phyloP scores from a whole-genome alignment of 2,329 filamentous ascomycete genomes.

The Stachybotrys elegans region DNA sequence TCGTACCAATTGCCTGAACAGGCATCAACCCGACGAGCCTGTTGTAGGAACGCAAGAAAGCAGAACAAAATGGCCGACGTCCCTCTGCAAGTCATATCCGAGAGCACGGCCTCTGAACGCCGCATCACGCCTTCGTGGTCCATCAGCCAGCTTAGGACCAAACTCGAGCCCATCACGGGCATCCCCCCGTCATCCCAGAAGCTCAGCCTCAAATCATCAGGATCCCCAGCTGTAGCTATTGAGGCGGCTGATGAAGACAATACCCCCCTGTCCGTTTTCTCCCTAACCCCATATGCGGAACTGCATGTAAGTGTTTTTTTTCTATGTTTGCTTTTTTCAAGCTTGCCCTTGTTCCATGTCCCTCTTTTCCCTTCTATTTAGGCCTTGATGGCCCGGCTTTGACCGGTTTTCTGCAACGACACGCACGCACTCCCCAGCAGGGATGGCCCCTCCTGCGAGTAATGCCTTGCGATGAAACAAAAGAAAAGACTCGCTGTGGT shows the following conservation, averaged over 20 bases:
- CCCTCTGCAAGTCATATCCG: constrained; percentile 68
- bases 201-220: constrained; percentile 62
- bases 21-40: too few species aligned
- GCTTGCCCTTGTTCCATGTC: too few species aligned
- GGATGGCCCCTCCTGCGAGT: too few species aligned
- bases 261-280: constrained; percentile 58
- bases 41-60: background rate
- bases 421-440: too few species aligned
- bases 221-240: constrained; percentile 57
- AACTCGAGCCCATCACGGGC: constrained; percentile 89
- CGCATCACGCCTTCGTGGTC: constrained; percentile 91
- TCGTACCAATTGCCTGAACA: too few species aligned
- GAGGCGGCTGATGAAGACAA: constrained; percentile 69
- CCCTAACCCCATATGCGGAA: constrained; percentile 70
- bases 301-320: constrained; percentile 78
- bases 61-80: constrained; percentile 58
- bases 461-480: too few species aligned
- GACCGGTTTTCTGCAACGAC: too few species aligned
- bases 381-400: too few species aligned
- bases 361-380: too few species aligned
- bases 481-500: too few species aligned
- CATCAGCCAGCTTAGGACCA: constrained; percentile 75
- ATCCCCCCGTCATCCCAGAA: constrained; percentile 76
- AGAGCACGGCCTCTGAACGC: constrained; percentile 77
- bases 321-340: too few species aligned